These are phyloP conservation scores for Annona cherimola DNA, from an alignment of 164 flowering plant species.

Conservation along the genomic window DNA sequence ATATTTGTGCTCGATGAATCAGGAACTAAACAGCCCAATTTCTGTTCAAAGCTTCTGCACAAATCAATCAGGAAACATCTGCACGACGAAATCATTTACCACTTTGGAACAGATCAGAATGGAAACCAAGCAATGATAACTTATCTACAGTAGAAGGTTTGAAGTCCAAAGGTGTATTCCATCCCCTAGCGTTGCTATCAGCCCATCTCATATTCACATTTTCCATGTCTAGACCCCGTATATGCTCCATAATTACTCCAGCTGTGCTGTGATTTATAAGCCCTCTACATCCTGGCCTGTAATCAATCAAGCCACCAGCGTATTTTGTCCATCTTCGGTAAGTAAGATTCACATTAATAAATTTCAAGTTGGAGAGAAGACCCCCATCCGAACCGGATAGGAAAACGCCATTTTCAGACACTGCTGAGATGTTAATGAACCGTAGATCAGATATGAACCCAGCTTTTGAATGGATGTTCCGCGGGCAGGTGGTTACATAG, in stretches of 20 bases:
- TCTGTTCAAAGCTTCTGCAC: neutral
- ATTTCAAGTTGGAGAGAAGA: slow-evolving; percentile 49
- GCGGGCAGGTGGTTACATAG: slow-evolving; percentile 79
- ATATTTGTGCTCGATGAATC: neutral
- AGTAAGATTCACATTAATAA: slow-evolving; percentile 57
- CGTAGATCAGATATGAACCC: slow-evolving; percentile 65
- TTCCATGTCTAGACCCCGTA: slow-evolving; percentile 58
- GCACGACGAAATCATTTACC: slow-evolving; percentile 2
- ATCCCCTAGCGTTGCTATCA: slow-evolving; percentile 19
- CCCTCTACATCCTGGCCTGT: slow-evolving; percentile 90
- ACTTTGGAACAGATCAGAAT: slow-evolving; percentile 38
- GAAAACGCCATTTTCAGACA: slow-evolving; percentile 85
- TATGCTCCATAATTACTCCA: slow-evolving; percentile 83
- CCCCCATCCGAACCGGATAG: slow-evolving; percentile 68
- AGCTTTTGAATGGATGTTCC: slow-evolving; percentile 40
- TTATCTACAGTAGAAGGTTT: slow-evolving; percentile 72
- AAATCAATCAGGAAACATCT: neutral
- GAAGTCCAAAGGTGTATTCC: slow-evolving; percentile 86
- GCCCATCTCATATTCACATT: slow-evolving; percentile 83
- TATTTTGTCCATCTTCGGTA: slow-evolving; percentile 75
- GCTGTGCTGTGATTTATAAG: slow-evolving; percentile 76
- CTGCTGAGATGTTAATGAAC: slow-evolving; percentile 66
- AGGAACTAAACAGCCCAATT: neutral
- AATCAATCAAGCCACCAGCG: slow-evolving; percentile 63
- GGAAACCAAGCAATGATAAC: slow-evolving; percentile 59